Base-by-base conservation (phyloP, 495 filamentous ascomycete species). In the Staphylotrichum tortipilum region DNA sequence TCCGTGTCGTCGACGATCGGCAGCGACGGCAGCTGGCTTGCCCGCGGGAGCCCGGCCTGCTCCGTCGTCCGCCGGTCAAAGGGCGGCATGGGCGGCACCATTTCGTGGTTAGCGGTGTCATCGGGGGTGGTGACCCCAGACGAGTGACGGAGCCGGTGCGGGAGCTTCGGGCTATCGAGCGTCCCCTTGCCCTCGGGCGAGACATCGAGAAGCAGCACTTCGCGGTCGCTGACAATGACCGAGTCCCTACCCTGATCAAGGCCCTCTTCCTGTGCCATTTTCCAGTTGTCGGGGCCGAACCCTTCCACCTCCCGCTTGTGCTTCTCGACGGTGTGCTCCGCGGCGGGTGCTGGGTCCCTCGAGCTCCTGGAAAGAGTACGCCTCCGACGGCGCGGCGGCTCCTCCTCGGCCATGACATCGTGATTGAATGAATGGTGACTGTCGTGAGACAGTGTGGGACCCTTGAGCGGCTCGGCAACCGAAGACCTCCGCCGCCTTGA, bases 291-390 rank as follows among this genome's bases (percentile, higher is more conserved):
- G 9, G 67, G 41, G 4, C 89, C 88, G 41, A 83, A 76, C 2
- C 90, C 91, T 43, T 78, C 79, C 11, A 94, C 83, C 55, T 95
- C 89, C 44, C 78, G 78, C 47, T 75, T 72, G 66, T 94, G 86
- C 21, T 75, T 74, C 4, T 70, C 57, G 7, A 51, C 86, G 81
- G 23, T 72, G 62, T 52, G 78, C 14, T 37, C 41, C 43, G 17
- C 46, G 17, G 7, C 8, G 14, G 63, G 69, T 63, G 17, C 55
- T 63, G 57, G 56, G 61, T 41, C 39, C 48, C 59, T 80, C 19
- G 47, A 49, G 29, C 81, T 65, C 54, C 82, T 77, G 7, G 82
- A 55, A 14, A 43, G 28, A 2, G 52, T 34, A 3, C 52, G 52
- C 12, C 22, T 24, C n/a, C 47, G 77, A 50, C 83, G 84, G 50